Conservation (phyloP, 176 grass and related monocot species). For the Aegilops speltoides region DNA sequence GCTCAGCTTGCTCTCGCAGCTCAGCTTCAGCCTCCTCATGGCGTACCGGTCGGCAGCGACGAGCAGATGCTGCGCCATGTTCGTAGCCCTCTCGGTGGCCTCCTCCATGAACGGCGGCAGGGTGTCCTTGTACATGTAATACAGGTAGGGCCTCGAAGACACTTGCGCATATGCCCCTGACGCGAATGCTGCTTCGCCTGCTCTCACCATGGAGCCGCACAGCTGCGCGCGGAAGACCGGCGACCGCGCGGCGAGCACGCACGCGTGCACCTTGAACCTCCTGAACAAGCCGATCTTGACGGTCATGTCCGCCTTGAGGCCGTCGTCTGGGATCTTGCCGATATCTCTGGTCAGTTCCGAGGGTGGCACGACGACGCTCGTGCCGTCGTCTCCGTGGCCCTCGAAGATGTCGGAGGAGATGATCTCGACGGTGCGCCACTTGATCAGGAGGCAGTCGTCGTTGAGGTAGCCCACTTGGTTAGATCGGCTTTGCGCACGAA, state of each 20-base stretch:
- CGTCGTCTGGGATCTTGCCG: no score
- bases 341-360: no score
- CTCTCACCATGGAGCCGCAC: background rate
- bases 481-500: background rate
- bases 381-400: background rate
- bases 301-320: no score
- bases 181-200: background rate
- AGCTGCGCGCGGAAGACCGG: background rate
- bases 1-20: background rate
- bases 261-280: constrained; percentile 3
- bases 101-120: background rate
- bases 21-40: background rate
- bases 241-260: constrained; percentile 17
- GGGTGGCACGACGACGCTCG: no score
- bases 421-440: background rate
- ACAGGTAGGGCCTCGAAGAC: constrained; percentile 27
- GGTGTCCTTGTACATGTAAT: constrained; percentile 40
- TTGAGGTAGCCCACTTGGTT: background rate
- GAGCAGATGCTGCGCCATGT: background rate
- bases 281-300: background rate
- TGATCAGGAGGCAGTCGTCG: background rate
- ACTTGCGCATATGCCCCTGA: background rate
- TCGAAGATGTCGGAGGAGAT: background rate
- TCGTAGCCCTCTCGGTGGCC: background rate
- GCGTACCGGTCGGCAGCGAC: background rate